Conservation (phyloP, 1,284 basidiomycete species). For the Cutaneotrichosporon mucoides region DNA sequence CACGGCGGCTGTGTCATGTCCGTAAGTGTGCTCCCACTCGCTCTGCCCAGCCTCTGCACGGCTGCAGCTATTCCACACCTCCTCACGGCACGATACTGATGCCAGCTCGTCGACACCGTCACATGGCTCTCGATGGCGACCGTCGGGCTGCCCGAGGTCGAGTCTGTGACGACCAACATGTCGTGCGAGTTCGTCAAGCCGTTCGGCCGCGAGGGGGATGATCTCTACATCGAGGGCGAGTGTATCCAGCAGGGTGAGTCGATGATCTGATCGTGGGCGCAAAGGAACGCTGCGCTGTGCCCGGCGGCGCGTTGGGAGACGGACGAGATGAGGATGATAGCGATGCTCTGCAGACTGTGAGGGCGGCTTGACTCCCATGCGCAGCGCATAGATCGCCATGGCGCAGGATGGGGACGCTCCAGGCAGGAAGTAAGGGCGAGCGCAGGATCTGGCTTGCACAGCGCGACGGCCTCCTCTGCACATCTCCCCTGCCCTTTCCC, state of each 20-base stretch:
- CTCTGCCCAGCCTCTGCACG: not conserved
- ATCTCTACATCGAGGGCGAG: conserved; percentile 6
- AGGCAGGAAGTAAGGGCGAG: too few species aligned
- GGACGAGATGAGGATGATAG: too few species aligned
- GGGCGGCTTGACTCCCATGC: too few species aligned
- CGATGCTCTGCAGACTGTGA: too few species aligned
- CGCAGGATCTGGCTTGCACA: not conserved
- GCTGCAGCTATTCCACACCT: not conserved
- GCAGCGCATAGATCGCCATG: too few species aligned
- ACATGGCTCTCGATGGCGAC: conserved; percentile 13
- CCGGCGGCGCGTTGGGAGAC: too few species aligned
- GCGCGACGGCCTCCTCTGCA: too few species aligned
- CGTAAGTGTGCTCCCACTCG: not conserved
- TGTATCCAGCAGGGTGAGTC: conserved; percentile 14
- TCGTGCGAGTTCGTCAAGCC: conserved; percentile 15
- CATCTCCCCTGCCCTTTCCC: not conserved
- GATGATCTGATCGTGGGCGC: not conserved
- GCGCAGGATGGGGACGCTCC: too few species aligned
- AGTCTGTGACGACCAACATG: conserved; percentile 15
- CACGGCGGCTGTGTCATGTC: conserved; percentile 18
- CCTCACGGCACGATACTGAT: not conserved
- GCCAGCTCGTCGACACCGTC: conserved; percentile 16
- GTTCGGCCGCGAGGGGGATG: conserved; percentile 7
- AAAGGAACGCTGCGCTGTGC: too few species aligned
- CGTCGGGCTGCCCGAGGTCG: conserved; percentile 7